Evolutionary conservation across 1,284 basidiomycete genomes (phyloP), one percentile per base, ranked within the genome.

Genomic region (Cystobasidium sp.): DNA sequence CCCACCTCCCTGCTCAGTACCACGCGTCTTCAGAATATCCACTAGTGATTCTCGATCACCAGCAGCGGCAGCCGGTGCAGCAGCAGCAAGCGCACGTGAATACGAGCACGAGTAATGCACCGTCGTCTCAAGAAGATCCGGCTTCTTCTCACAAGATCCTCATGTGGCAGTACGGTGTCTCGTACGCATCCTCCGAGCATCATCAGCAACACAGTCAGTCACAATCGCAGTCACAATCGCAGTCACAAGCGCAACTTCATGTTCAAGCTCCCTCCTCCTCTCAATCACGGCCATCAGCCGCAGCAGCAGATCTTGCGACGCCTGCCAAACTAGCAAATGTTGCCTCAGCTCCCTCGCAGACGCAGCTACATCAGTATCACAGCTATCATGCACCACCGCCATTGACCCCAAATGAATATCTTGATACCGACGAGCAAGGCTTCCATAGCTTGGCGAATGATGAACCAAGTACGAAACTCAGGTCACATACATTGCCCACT

Each of bases 1-100:
- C 47, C 9, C 52, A 66, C 49, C 64, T 66, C 12, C 64, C 64
- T 8, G 12, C 64, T 6, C 64, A 66, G 1, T 51, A 41, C n/a
- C 31, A 43, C n/a, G 41, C 49, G 16, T 37, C 64, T 10, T 24
- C 52, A 1, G 31, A 5, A 5, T 31, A 31, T 5, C 31, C 31
- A 31, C 5, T 5, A 31, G 31, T 31, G 31, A 5, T 31, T 31
- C 31, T 31, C 10, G 14, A 8, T 5, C 31, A 18, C 47, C 24
- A 51, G 0, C 22, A 51, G 20, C 41, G 6, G 10, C 52, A 51
- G 10, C n/a, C n/a, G n/a, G n/a, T n/a, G n/a, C 64, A 51, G 12
- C 39, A 39, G 10, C 24, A 37, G 1, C 22, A 0, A 31, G 52
- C 31, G 22, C 49, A 51, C 49, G 39, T 41, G 43, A 16, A 7